phyloP scores from a whole-genome alignment of 164 flowering plant genomes.

The Cinnamomum micranthum region DNA sequence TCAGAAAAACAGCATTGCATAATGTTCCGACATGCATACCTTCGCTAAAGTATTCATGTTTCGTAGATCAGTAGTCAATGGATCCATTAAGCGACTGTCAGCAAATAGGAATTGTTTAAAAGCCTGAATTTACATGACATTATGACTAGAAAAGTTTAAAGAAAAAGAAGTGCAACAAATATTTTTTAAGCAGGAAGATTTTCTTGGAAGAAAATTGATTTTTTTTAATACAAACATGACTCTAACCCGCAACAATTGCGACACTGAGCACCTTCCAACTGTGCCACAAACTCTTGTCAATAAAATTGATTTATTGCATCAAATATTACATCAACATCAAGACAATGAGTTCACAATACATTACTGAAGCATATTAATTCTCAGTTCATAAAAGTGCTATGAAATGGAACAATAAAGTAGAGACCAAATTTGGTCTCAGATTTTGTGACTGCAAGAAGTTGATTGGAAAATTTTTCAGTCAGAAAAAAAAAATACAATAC shows the following conservation, averaged over 20 bases:
- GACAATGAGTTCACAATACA: background rate
- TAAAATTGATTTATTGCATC: background rate
- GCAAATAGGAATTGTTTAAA: constrained; percentile 2
- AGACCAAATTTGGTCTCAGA: background rate
- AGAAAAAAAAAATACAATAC: too few relatives aligned
- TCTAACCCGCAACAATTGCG: too few relatives aligned
- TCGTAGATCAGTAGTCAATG: constrained; percentile 81
- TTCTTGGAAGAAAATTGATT: too few relatives aligned
- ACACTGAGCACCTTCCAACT: too few relatives aligned
- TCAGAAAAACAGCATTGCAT: constrained; percentile 1
- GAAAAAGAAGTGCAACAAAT: background rate
- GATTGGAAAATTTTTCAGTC: background rate
- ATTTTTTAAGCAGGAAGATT: too few relatives aligned
- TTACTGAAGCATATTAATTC: background rate
- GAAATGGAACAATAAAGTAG: background rate
- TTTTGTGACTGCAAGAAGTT: background rate
- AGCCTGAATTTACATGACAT: background rate
- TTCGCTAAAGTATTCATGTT: constrained; percentile 88
- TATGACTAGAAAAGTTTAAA: background rate
- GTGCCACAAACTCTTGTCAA: too few relatives aligned
- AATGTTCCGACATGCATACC: constrained; percentile 36
- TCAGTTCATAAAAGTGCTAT: background rate
- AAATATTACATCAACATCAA: background rate
- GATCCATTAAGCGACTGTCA: constrained; percentile 86
- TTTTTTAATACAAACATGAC: too few relatives aligned